Percentiles rank a stretch among this genome's conserved stretches.
These are phyloP conservation scores for Kwoniella botswanensis DNA, from an alignment of 768 basidiomycete genomes.

Conservation along the genomic window DNA sequence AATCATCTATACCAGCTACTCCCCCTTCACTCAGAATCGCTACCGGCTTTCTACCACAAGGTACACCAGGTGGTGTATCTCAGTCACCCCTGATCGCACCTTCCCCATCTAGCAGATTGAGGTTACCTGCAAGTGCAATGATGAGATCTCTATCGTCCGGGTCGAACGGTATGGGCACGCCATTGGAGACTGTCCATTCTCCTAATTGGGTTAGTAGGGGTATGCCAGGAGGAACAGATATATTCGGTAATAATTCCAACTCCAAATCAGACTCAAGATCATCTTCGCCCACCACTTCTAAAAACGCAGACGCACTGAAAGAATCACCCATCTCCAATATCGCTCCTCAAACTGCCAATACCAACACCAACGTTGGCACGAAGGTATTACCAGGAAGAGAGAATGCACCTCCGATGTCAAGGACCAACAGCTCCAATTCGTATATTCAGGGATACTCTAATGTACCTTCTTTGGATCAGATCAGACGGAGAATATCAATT, in stretches of 20 bases:
- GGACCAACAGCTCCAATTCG: conserved; percentile 22
- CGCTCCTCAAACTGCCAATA: conserved; percentile 10
- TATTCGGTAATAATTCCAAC: not conserved
- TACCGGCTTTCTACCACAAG: conserved; percentile 16
- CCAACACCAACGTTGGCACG: not conserved
- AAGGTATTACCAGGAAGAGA: conserved; percentile 4
- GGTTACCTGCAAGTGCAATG: conserved; percentile 46
- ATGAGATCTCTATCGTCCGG: conserved; percentile 33
- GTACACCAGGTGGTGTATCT: conserved; percentile 8
- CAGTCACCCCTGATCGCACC: conserved; percentile 23
- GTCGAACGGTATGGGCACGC: conserved; percentile 17
- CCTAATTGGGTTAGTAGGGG: conserved; percentile 14
- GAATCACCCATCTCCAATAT: conserved; percentile 8
- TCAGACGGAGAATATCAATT: conserved; percentile 32
- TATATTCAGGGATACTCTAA: conserved; percentile 50
- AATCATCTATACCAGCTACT: conserved; percentile 27
- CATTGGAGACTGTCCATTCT: conserved; percentile 13
- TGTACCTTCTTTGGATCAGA: conserved; percentile 46
- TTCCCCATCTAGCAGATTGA: conserved; percentile 30
- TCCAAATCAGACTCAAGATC: too few species aligned
- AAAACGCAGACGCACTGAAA: not conserved
- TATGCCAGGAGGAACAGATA: not conserved
- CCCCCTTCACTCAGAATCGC: conserved; percentile 25
- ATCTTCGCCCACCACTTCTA: not conserved
- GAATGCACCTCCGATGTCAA: conserved; percentile 14